Evolutionary conservation across 1,284 basidiomycete species (phyloP), one percentile per base, ranked within the genome.

Genomic region (Ceratobasidium sp.): DNA sequence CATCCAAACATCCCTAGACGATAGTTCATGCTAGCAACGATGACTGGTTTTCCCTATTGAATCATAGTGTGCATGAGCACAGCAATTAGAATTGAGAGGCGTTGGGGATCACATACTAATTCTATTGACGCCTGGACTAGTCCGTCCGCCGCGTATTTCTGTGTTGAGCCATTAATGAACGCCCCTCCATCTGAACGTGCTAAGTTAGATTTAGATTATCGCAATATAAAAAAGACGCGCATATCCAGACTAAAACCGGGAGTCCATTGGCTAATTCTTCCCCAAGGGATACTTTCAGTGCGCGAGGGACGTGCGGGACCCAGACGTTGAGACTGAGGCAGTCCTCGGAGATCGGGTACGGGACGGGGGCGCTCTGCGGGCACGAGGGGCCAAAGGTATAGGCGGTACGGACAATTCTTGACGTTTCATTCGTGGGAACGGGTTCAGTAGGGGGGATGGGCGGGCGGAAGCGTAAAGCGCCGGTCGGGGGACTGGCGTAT

Each of bases 1-100:
- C 83, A 88, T 6, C 83, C 83, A 0, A 84, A 82, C n/a, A 84
- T 80, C n/a, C 83, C 84, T 4, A 86, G 79, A 22, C 87, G 83
- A 77, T 86, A 86, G 67, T 84, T 83, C 75, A 85, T 53, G 7
- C 81, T 80, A 44, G 86, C 84, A 50, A 83, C 80, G 73, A 86
- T 80, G 75, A 83, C 79, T 8, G 82, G 83, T 64, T 79, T 77
- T 3, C 78, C 74, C 80, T 81, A 41, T 41, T 41, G 36, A 41
- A 41, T 75, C 29, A 50, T 45, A 31, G 60, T 29, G 36, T 41
- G 36, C 36, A 11, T 41, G 44, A 67, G 41, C 45, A 45, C 56
- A 48, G 67, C 36, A 15, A 27, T 59, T n/a, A 27, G 45, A 45
- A 59, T 74, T 56, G 51, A 44, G 47, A 74, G 45, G 19, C 24